phyloP scores from a whole-genome alignment of 31 red algal species.

The Asparagopsis taxiformis region DNA sequence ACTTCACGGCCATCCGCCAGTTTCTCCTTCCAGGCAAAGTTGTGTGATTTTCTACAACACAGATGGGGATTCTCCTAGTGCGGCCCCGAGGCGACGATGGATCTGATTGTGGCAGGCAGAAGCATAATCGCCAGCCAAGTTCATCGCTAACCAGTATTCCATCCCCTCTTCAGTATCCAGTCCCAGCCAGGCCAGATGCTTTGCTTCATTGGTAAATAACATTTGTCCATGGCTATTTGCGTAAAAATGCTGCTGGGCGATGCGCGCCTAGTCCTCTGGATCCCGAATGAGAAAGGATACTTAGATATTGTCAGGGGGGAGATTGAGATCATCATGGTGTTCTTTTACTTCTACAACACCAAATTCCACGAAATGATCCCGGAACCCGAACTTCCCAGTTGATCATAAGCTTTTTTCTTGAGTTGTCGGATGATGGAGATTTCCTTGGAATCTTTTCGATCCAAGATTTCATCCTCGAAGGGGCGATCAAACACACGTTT shows the following conservation, averaged over 20 bases:
- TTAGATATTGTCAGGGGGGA: no score
- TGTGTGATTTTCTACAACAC: slow-evolving; percentile 5
- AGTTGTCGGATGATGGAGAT: not conserved
- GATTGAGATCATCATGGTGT: no score
- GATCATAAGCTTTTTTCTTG: slow-evolving; percentile 14
- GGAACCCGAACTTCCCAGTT: slow-evolving; percentile 25
- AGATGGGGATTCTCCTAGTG: not conserved
- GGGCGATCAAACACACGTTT: not conserved
- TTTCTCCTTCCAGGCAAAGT: slow-evolving; percentile 11
- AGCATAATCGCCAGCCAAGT: slow-evolving; percentile 2
- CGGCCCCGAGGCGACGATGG: not conserved
- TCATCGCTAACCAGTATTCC: slow-evolving; percentile 6
- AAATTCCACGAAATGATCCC: slow-evolving; percentile 55
- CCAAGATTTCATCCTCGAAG: slow-evolving; percentile 6
- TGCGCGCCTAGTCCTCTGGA: not conserved
- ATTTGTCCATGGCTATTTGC: not conserved
- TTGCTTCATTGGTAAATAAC: not conserved
- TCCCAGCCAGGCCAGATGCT: slow-evolving; percentile 9
- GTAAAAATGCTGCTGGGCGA: not conserved
- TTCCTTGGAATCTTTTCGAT: not conserved
- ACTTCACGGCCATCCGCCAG: no score
- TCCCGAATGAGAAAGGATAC: no score
- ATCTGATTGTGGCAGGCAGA: not conserved
- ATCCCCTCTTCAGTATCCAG: not conserved
- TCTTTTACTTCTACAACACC: not conserved